Evolutionary conservation across 176 grass and related monocot genomes (phyloP), one percentile per base, ranked within the genome.

Genomic region (Cenchrus purpureus): DNA sequence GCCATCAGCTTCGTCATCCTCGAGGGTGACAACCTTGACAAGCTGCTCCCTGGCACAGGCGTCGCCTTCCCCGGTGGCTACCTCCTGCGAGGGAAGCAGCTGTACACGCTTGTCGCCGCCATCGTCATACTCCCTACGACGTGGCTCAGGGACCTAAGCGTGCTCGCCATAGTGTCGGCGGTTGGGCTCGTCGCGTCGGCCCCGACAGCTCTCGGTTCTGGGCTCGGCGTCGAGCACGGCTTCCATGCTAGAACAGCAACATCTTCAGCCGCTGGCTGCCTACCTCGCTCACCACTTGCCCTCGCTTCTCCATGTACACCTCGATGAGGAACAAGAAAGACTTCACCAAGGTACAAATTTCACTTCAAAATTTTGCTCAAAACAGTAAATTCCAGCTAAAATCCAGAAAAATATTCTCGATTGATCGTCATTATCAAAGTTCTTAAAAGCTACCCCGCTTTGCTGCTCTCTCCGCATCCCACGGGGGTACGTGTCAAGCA

Each of bases 161-260:
- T 87, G 67, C 84, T 94, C 1, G 89, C 92, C 4, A n/a, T 92
- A 89, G 76, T 94, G 42, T 94, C 92, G 3, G 89, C 89, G 0
- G 61, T 71, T 8, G 92, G 89, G 52, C 71, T 94, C 31, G 63
- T 94, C 66, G 78, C 92, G 53, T 94, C 92, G 7, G 60, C 78
- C 84, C 20, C 62, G 25, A 87, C 87, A 63, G 89, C 79, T 91
- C 89, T 0, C 56, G 10, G 4, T 92, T 92, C 31, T 94, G 89
- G 92, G 92, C 87, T n/a, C 11, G 81, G 87, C 50, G 32, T 92
- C 0, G 87, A 90, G 57, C 57, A 69, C 25, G 87, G 89, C 28
- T 85, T 94, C 77, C 70, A 77, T 7, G 12, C 37, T n/a, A 56
- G 16, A 84, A 61, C 2, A 25, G 65, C 49, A 71, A 75, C 15